Percentiles rank a stretch among this genome's conserved stretches.
These are phyloP conservation scores for Aspergillus novofumigatus DNA, from an alignment of 2,329 filamentous ascomycete species.

Conservation along the genomic window DNA sequence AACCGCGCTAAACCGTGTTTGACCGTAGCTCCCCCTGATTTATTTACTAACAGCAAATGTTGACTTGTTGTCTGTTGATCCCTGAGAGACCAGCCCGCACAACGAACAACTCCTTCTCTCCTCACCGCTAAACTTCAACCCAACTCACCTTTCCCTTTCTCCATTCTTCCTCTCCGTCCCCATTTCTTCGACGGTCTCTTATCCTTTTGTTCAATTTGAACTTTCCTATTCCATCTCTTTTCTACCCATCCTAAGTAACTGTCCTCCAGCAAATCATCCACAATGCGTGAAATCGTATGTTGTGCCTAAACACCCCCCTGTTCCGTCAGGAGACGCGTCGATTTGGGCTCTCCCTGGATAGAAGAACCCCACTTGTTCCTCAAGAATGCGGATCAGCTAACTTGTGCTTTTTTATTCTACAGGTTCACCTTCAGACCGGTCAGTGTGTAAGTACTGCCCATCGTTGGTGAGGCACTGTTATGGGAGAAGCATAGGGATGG, in stretches of 20 bases:
- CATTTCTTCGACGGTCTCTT: slow-evolving; percentile 18
- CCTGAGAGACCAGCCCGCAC: slow-evolving; percentile 7
- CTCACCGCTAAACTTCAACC: not conserved
- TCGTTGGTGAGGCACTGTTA: not conserved
- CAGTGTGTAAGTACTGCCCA: slow-evolving; percentile 73
- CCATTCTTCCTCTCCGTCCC: slow-evolving; percentile 18
- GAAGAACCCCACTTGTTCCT: slow-evolving; percentile 22
- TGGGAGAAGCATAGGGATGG: not conserved
- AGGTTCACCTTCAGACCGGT: slow-evolving; percentile 99
- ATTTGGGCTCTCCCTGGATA: slow-evolving; percentile 28
- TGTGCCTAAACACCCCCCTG: slow-evolving; percentile 2
- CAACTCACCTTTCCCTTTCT: not conserved
- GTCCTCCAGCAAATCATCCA: slow-evolving; percentile 35
- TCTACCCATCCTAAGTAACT: slow-evolving; percentile 1
- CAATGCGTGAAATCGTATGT: slow-evolving; percentile 69
- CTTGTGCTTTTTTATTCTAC: slow-evolving; percentile 37
- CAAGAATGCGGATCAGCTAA: slow-evolving; percentile 20
- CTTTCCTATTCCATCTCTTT: not conserved
- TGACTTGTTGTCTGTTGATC: slow-evolving; percentile 5
- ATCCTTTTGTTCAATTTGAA: slow-evolving; percentile 10
- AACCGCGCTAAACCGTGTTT: not conserved
- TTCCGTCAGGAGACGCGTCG: slow-evolving; percentile 26
- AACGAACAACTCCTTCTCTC: not conserved
- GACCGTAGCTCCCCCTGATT: not conserved
- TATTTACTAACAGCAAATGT: not conserved